Evolutionary conservation across 208 protist species (phyloP).

Genomic region (Acanthamoeba healyi): DNA sequence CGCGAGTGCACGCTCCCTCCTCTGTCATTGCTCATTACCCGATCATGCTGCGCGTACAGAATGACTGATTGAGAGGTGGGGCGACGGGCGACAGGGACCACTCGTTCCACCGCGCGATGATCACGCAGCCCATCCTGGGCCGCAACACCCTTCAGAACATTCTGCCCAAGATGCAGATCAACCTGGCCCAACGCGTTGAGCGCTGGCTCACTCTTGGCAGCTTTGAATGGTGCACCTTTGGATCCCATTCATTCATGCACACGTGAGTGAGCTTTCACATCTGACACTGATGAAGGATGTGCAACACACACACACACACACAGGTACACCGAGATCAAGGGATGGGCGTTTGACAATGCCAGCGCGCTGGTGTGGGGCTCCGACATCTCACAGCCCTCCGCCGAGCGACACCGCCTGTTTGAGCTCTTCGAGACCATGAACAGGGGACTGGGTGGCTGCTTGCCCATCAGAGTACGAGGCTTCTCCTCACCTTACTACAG

Average conservation of each 20-base stretch:
- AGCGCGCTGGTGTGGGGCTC: constrained; percentile 24
- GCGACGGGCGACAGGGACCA: constrained; percentile 14
- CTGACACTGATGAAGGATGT: neutral
- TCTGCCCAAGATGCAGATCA: constrained; percentile 20
- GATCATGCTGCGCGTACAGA: neutral
- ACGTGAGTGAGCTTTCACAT: neutral
- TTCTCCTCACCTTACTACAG: neutral
- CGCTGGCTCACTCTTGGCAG: neutral
- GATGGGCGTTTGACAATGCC: constrained; percentile 23
- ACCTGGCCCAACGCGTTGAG: neutral
- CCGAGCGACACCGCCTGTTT: neutral
- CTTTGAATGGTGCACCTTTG: constrained; percentile 34
- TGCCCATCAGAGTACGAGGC: neutral
- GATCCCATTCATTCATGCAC: no score
- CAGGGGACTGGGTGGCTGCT: constrained; percentile 1
- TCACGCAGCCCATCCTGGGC: constrained; percentile 18
- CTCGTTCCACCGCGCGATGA: constrained; percentile 24
- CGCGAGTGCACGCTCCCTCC: neutral
- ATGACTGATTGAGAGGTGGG: no score
- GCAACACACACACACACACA: neutral
- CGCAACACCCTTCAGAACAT: constrained; percentile 11
- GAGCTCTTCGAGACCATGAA: constrained; percentile 32
- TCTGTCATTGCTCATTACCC: neutral
- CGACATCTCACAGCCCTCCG: constrained; percentile 10
- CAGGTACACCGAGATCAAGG: constrained; percentile 11